Evolutionary conservation across 2,329 filamentous ascomycete genomes (phyloP).

Genomic region (Teratosphaeria destructans): DNA sequence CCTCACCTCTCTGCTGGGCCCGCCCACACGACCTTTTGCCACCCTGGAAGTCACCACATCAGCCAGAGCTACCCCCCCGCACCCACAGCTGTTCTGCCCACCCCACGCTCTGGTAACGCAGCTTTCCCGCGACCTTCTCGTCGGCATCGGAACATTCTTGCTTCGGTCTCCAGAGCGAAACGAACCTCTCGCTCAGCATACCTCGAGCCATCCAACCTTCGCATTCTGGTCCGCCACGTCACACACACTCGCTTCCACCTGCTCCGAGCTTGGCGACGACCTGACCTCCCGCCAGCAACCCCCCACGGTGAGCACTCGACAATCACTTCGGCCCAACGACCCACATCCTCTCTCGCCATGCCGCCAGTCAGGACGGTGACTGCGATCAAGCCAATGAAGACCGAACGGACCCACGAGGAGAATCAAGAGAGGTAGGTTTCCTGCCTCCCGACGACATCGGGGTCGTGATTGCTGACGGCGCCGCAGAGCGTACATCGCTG

Average conservation of each 20-base stretch:
- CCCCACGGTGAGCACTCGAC: background rate
- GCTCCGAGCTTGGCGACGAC: background rate
- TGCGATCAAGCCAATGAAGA: slow-evolving; percentile 11
- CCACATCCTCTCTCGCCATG: slow-evolving; percentile 1
- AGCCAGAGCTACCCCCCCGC: background rate
- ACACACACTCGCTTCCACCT: background rate
- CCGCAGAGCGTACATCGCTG: slow-evolving; percentile 75
- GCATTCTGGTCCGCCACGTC: background rate
- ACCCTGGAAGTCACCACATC: background rate
- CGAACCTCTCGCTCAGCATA: background rate
- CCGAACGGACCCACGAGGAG: slow-evolving; percentile 49
- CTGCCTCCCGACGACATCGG: background rate
- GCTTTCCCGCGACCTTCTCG: background rate
- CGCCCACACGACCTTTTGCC: background rate
- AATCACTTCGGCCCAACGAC: background rate
- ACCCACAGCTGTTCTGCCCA: background rate
- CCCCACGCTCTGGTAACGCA: background rate
- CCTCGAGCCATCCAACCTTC: background rate
- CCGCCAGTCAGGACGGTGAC: slow-evolving; percentile 5
- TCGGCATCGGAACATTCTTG: background rate
- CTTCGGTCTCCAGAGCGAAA: background rate
- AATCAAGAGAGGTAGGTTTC: slow-evolving; percentile 57
- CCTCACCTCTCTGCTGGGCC: too few species aligned
- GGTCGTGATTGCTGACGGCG: slow-evolving; percentile 1
- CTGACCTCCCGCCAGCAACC: background rate